These are phyloP conservation scores for Aspergillus sp. DNA, from an alignment of 2,329 filamentous ascomycete genomes.

Conservation along the genomic window DNA sequence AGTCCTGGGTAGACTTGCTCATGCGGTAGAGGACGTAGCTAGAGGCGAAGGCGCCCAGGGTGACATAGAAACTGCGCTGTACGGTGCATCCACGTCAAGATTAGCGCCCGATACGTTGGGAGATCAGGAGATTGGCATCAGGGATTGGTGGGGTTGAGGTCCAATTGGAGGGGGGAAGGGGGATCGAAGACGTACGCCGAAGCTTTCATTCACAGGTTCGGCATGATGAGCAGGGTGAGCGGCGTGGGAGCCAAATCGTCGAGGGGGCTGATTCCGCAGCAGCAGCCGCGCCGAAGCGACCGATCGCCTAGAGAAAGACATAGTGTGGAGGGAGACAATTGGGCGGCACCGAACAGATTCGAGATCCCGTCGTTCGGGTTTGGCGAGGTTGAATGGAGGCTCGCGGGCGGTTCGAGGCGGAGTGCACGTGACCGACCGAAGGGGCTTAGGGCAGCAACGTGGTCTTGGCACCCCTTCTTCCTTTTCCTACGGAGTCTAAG, in stretches of 20 bases:
- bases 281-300: constrained; percentile 36
- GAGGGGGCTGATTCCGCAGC: constrained; percentile 43
- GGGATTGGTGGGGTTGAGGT: constrained; percentile 2
- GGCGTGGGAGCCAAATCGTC: constrained; percentile 45
- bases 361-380: constrained; percentile 27
- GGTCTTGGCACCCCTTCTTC: background rate
- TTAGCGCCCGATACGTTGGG: constrained; percentile 17
- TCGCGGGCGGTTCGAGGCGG: constrained; percentile 12
- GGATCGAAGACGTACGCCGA: constrained; percentile 41
- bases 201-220: constrained; percentile 46
- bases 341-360: constrained; percentile 28
- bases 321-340: constrained; percentile 35
- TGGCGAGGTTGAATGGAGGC: constrained; percentile 18
- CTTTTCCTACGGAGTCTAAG: background rate
- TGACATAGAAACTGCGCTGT: constrained; percentile 50
- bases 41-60: constrained; percentile 43
- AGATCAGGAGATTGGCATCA: constrained; percentile 1
- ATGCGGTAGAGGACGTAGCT: constrained; percentile 45
- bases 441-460: constrained; percentile 11
- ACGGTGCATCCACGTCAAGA: constrained; percentile 9
- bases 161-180: constrained; percentile 13
- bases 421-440: constrained; percentile 16
- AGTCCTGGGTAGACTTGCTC: constrained; percentile 37
- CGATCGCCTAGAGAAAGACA: constrained; percentile 44
- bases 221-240: constrained; percentile 35